Evolutionary conservation across 108 stramenopile genomes (phyloP), one percentile per base, ranked within the genome.

Genomic region (Pseudonitzschia multistriata): DNA sequence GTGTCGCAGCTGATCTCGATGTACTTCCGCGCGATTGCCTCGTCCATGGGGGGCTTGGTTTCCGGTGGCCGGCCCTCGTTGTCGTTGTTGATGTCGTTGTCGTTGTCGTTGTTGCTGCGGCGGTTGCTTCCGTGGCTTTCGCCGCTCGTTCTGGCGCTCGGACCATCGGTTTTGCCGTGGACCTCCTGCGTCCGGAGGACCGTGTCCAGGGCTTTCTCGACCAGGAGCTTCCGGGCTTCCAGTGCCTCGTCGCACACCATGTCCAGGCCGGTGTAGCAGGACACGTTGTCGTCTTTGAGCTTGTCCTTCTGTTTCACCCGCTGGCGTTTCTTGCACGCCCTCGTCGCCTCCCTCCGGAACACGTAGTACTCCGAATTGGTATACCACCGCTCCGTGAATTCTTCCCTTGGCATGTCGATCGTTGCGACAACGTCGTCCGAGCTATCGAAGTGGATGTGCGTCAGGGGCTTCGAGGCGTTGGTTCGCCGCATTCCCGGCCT

Each of bases 351-450:
- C 31, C 47, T 62, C 62, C 63, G 62, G 36, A 64, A 63, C 49
- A 64, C 62, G 45, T 63, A 72, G n/a, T 63, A 63, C 15, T 72
- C 62, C 30, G 29, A 61, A n/a, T 42, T 62, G 11, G 52, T 63
- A 36, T 72, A 62, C 61, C 50, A 35, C 29, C 62, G 45, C 25
- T 59, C 22, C 5, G 27, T 25, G 8, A 61, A n/a, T 39, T 71
- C 70, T 3, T 71, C 70, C 24, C 61, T 59, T 24, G 59, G 40
- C 39, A 68, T 68, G 1, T 27, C 11, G 14, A 45, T 10, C 42
- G 17, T 45, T 45, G 3, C 17, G 42, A 13, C n/a, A n/a, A n/a
- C 17, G 15, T 45, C 42, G 17, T 45, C 42, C 42, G 11, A 4
- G 17, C 7, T 45, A 45, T 45, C 42, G 17, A 17, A 1, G 15